Evolutionary conservation across 2,329 filamentous ascomycete species (phyloP), one percentile per base, ranked within the genome.

Genomic region (Pseudogymnoascus sp.): DNA sequence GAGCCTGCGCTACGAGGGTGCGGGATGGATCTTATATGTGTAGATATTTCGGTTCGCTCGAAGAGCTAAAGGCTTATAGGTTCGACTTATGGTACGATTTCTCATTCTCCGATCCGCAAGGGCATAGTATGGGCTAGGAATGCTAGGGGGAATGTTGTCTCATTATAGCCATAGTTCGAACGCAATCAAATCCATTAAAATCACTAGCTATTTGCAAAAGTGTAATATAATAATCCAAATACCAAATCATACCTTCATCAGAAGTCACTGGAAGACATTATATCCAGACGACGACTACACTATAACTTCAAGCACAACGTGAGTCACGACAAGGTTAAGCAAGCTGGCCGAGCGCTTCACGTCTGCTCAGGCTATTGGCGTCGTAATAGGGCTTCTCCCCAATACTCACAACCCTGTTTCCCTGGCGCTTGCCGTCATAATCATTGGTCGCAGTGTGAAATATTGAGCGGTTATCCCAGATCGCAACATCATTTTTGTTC

Each of bases 401-500:
- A 35, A 81, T 74, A 59, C 74, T 77, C 50, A 81, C 79, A 1
- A 79, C 73, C 62, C 81, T 69, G 67, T 82, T 74, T 56, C 78
- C 75, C 67, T 74, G 72, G 64, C 81, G 72, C 38, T 75, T 71
- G 14, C 77, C 80, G 35, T 76, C 76, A n/a, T 87, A 87, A 66
- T 88, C 86, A 66, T 82, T 85, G 0, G 83, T 87, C 0, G 83
- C 84, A 44, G 80, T 77, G 63, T 80, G 77, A 64, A 75, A 76
- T 3, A 75, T 79, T 26, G 74, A 79, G 56, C 79, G 74, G 68
- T 89, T 89, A 70, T 89, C 86, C 86, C 86, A 89, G 67, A 89
- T 86, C 6, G 84, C 81, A 11, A 80, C 70, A 66, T 83, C 81
- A 63, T 82, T 81, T 70, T 78, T 76, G 63, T 74, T 74, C 81